phyloP scores from a whole-genome alignment of 805 yeast genomes.

The Kuraishia capsulata region DNA sequence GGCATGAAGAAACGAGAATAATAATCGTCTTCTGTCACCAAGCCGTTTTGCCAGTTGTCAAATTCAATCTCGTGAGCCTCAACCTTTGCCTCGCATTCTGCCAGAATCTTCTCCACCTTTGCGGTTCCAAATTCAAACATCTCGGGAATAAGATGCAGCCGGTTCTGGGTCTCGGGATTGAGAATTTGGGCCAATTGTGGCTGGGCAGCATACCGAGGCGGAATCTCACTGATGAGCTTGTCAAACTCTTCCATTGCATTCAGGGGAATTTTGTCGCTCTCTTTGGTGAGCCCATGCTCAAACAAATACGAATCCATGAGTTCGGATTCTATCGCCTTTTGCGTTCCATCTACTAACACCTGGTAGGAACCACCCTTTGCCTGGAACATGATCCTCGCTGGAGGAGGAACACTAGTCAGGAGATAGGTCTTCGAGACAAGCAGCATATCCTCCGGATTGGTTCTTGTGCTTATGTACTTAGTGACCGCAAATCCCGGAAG shows the following conservation, averaged over 20 bases:
- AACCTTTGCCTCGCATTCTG: slow-evolving; percentile 13
- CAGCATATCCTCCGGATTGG: neutral
- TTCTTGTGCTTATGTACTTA: neutral
- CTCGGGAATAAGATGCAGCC: neutral
- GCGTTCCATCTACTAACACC: slow-evolving; percentile 12
- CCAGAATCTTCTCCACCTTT: slow-evolving; percentile 9
- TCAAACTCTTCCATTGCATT: slow-evolving; percentile 24
- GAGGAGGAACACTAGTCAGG: slow-evolving; percentile 26
- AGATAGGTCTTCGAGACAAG: slow-evolving; percentile 26
- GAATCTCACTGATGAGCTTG: slow-evolving; percentile 13
- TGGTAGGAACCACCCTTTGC: slow-evolving; percentile 26
- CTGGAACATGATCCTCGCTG: slow-evolving; percentile 27
- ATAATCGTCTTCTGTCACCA: neutral
- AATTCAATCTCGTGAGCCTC: slow-evolving; percentile 1
- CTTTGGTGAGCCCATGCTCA: neutral
- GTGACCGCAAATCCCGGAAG: slow-evolving; percentile 1
- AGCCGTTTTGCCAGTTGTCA: neutral
- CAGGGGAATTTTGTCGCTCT: slow-evolving; percentile 4
- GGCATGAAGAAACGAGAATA: slow-evolving; percentile 7
- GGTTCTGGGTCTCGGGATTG: neutral
- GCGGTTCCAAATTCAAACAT: neutral
- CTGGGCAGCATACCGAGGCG: slow-evolving; percentile 3
- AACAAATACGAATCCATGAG: slow-evolving; percentile 11
- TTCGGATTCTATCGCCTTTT: slow-evolving; percentile 22
- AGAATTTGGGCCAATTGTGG: neutral